These are phyloP conservation scores for Paecilomyces fulvus DNA, from an alignment of 2,329 filamentous ascomycete genomes.

Conservation along the genomic window DNA sequence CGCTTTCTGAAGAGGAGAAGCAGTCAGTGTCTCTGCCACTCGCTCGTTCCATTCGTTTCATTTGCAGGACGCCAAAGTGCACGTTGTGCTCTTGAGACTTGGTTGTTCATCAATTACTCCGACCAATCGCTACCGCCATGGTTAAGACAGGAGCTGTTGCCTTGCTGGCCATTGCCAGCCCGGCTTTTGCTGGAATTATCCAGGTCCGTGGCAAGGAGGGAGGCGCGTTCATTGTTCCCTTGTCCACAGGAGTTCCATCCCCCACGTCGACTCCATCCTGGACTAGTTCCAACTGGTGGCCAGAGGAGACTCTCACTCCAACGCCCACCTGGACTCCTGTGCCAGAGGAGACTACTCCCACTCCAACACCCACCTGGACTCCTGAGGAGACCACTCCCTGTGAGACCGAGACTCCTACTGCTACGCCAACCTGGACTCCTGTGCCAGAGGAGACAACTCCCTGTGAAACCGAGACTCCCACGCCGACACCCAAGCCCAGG, in stretches of 20 bases:
- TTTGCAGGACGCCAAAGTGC: slow-evolving; percentile 1
- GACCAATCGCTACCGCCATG: slow-evolving; percentile 18
- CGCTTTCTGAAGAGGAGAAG: slow-evolving; percentile 1
- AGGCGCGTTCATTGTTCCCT: not conserved
- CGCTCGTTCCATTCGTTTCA: slow-evolving; percentile 14
- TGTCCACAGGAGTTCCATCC: not conserved
- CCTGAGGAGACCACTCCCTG: not conserved
- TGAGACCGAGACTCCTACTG: not conserved
- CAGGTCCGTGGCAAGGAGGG: slow-evolving; percentile 14
- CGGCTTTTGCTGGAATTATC: slow-evolving; percentile 27
- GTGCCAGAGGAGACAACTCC: not conserved
- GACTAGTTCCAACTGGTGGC: too few species aligned
- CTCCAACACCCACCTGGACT: not conserved
- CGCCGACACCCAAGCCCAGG: too few species aligned
- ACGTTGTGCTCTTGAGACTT: not conserved
- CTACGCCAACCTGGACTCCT: too few species aligned
- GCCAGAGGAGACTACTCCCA: not conserved
- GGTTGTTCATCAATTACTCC: slow-evolving; percentile 10
- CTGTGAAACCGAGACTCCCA: not conserved
- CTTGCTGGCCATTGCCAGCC: slow-evolving; percentile 27
- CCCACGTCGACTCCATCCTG: too few species aligned
- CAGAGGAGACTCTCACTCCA: too few species aligned
- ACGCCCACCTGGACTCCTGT: not conserved
- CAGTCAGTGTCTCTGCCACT: slow-evolving; percentile 9
- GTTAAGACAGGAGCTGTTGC: slow-evolving; percentile 24